A percentile compares a stretch with the other conserved stretches of the same genome.
These are phyloP conservation scores for Microbotryum lychnidis-dioicae DNA, from an alignment of 1,284 basidiomycete species.

Conservation along the genomic window DNA sequence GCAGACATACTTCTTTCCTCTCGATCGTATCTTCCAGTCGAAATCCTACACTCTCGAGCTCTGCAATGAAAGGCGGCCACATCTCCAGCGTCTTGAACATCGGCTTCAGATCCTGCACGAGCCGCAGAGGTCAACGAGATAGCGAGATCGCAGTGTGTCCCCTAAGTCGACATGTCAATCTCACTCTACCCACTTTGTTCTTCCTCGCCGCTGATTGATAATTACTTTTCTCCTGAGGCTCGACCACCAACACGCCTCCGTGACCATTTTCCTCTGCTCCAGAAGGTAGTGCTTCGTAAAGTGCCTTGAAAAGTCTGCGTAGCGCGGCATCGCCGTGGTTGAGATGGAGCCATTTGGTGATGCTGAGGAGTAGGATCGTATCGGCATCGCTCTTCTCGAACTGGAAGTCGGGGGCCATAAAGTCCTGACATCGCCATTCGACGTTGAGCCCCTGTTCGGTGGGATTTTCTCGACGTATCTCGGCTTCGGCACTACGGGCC, in stretches of 20 bases:
- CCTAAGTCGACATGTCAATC: not conserved
- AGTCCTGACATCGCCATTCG: not conserved
- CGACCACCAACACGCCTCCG: constrained; percentile 22
- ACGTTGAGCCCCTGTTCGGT: not conserved
- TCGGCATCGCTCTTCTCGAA: constrained; percentile 11
- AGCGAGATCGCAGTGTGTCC: not conserved
- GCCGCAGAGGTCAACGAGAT: not conserved
- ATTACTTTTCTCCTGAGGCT: constrained; percentile 31
- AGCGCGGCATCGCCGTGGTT: constrained; percentile 27
- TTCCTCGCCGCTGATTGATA: constrained; percentile 24
- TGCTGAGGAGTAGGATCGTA: constrained; percentile 23
- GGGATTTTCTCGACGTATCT: no score
- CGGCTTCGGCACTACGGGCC: not conserved
- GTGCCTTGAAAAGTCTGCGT: constrained; percentile 10
- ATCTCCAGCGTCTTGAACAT: constrained; percentile 11
- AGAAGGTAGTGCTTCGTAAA: constrained; percentile 8
- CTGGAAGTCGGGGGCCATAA: constrained; percentile 6
- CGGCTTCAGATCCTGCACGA: no score
- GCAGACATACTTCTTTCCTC: constrained; percentile 16
- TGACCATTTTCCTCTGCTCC: no score
- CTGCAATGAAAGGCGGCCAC: constrained; percentile 22
- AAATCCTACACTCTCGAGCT: constrained; percentile 22
- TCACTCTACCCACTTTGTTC: constrained; percentile 18
- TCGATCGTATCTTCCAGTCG: constrained; percentile 15
- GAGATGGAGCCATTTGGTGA: constrained; percentile 32